Conservation (phyloP, 345 rosid species). For the Eucalyptus melliodora region DNA sequence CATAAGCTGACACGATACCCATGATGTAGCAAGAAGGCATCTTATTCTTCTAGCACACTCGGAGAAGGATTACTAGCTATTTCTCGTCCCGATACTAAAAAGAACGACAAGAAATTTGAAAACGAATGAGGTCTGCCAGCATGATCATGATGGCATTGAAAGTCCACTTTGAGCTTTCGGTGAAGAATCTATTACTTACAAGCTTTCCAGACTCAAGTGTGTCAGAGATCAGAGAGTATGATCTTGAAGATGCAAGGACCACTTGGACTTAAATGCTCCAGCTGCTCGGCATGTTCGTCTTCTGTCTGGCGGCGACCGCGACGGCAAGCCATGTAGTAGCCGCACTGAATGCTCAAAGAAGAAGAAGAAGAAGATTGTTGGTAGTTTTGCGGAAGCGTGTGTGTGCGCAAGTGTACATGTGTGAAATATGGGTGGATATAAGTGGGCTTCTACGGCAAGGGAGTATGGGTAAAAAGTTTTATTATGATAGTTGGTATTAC, state of each 20-base stretch:
- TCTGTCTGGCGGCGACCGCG: not conserved
- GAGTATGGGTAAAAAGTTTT: too few species aligned
- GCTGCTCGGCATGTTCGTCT: not conserved
- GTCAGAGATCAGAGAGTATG: not conserved
- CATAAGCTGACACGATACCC: not conserved
- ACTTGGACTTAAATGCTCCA: not conserved
- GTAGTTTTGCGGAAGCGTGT: too few species aligned
- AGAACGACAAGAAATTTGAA: too few species aligned
- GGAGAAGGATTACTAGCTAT: not conserved
- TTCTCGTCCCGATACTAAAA: not conserved
- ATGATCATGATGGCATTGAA: not conserved
- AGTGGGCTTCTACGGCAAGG: too few species aligned
- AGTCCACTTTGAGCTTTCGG: not conserved
- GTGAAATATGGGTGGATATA: too few species aligned
- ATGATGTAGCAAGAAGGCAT: not conserved
- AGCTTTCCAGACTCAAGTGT: not conserved
- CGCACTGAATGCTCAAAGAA: not conserved
- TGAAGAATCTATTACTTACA: not conserved
- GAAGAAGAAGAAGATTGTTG: not conserved
- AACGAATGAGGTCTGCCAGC: not conserved
- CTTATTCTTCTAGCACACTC: not conserved
- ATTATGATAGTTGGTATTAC: too few species aligned
- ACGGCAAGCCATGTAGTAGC: not conserved
- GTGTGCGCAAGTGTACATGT: too few species aligned
- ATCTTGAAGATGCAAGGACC: not conserved